A percentile compares a stretch with the other conserved stretches of the same genome.
Conservation (phyloP, 2,329 filamentous ascomycete species). For the Colletotrichum gloeosporioides region DNA sequence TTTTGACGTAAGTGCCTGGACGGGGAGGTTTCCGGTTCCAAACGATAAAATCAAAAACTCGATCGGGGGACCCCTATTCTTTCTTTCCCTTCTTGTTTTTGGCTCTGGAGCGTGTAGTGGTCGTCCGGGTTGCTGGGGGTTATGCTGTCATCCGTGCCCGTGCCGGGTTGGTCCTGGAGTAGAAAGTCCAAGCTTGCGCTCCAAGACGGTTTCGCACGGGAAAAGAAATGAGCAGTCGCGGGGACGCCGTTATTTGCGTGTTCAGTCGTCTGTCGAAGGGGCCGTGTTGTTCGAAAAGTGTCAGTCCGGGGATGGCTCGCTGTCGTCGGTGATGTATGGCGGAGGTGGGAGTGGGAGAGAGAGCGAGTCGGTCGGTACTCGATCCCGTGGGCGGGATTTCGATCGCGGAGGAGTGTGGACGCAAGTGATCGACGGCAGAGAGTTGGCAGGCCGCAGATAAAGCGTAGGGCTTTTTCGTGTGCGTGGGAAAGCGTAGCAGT, state of each 20-base stretch:
- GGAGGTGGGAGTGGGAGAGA: neutral
- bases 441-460: neutral
- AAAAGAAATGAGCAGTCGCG: neutral
- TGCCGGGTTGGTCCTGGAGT: conserved; percentile 13
- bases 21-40: neutral
- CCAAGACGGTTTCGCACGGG: conserved; percentile 13
- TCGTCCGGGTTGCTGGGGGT: conserved; percentile 8
- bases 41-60: neutral
- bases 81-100: neutral
- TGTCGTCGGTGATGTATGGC: conserved; percentile 5
- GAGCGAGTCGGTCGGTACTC: neutral
- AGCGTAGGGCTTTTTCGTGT: neutral
- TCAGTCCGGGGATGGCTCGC: neutral
- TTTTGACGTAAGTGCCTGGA: conserved; percentile 3
- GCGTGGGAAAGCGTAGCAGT: neutral
- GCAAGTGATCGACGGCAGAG: neutral
- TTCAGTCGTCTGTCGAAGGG: neutral
- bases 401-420: neutral
- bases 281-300: neutral
- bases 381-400: conserved; percentile 9
- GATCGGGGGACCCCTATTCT: conserved; percentile 17
- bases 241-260: neutral
- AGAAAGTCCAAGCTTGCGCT: conserved; percentile 3
- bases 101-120: neutral
- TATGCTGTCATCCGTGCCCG: conserved; percentile 20